phyloP scores from a whole-genome alignment of 106 monocot species.

The Dendrobium officinale region DNA sequence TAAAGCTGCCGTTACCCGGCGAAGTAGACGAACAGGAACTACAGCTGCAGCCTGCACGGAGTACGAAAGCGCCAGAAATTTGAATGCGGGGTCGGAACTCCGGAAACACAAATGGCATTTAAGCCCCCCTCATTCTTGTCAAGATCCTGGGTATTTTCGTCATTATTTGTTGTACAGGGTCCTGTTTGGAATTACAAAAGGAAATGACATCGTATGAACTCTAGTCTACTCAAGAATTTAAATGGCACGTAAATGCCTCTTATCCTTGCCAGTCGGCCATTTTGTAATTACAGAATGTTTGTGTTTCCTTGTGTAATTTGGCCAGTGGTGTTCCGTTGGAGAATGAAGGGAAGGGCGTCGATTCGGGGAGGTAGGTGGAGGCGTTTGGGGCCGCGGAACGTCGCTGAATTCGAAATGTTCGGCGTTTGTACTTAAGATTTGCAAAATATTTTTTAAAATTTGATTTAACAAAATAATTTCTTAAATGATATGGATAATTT shows the following conservation, averaged over 20 bases:
- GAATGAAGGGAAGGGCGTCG: neutral
- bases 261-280: neutral
- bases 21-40: neutral
- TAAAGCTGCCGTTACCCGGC: neutral
- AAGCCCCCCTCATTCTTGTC: neutral
- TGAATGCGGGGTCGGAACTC: constrained; percentile 25
- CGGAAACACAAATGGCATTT: neutral
- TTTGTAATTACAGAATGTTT: neutral
- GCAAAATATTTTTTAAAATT: too few relatives aligned
- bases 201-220: neutral
- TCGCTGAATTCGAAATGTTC: too few relatives aligned
- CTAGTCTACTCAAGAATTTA: too few relatives aligned
- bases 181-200: neutral
- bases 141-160: neutral
- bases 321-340: too few relatives aligned
- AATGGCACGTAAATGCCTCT: neutral
- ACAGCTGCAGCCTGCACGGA: neutral
- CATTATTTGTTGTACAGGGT: neutral
- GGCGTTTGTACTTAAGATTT: too few relatives aligned
- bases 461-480: too few relatives aligned
- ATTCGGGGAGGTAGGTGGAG: too few relatives aligned
- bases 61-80: constrained; percentile 23
- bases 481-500: too few relatives aligned
- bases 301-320: neutral
- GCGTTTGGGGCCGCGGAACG: too few relatives aligned